Conservation (phyloP, 352 stramenopile genomes). For the Globisporangium orthogonon region DNA sequence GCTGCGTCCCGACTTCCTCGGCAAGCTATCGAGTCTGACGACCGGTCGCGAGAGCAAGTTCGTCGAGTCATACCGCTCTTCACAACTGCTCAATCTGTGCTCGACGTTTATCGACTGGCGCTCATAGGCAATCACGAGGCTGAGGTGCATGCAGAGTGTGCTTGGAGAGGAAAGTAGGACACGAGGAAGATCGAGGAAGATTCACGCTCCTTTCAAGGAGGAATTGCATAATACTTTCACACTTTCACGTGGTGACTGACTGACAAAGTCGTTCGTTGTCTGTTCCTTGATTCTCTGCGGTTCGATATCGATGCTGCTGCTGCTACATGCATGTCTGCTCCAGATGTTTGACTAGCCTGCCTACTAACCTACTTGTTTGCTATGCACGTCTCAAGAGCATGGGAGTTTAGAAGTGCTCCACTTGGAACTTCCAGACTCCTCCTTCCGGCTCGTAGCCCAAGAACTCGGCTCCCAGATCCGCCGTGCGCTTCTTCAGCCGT, state of each 20-base stretch:
- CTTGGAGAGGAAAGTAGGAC: neutral
- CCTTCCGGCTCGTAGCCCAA: slow-evolving; percentile 22
- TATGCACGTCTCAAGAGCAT: too few species aligned
- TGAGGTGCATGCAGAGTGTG: neutral
- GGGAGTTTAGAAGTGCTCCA: slow-evolving; percentile 31
- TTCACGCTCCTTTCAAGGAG: too few species aligned
- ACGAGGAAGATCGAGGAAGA: too few species aligned
- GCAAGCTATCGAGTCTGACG: slow-evolving; percentile 28
- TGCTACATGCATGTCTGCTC: neutral
- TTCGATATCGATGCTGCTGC: neutral
- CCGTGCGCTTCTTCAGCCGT: slow-evolving; percentile 29
- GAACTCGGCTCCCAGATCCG: slow-evolving; percentile 26
- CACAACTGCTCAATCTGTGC: slow-evolving; percentile 46
- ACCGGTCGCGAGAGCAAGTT: slow-evolving; percentile 40
- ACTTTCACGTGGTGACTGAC: neutral
- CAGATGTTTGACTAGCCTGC: too few species aligned
- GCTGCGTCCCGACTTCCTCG: slow-evolving; percentile 43
- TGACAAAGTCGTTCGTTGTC: neutral
- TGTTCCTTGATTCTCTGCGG: neutral
- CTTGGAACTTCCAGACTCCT: slow-evolving; percentile 43
- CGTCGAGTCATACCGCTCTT: slow-evolving; percentile 50
- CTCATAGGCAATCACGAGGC: slow-evolving; percentile 16
- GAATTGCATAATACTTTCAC: neutral
- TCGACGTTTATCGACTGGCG: slow-evolving; percentile 60
- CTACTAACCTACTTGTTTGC: too few species aligned